Percentiles rank a stretch among this genome's conserved stretches.
Evolutionary conservation across 169 alveolate species (phyloP).

Genomic region (Plasmodium chabaudi): DNA sequence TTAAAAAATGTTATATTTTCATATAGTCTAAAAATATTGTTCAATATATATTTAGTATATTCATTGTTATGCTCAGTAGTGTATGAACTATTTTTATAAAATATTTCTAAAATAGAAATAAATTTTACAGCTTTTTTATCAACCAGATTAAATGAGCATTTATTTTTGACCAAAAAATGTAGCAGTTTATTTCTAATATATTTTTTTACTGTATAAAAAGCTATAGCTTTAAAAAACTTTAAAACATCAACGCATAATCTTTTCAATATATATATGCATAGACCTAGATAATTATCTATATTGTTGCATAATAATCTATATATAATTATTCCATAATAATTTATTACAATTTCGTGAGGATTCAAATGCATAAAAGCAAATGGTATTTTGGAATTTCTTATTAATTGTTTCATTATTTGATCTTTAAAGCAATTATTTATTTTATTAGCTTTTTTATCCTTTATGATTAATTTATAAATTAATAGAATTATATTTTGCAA

Average conservation of each 20-base stretch:
- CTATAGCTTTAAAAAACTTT: constrained; percentile 32
- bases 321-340: constrained; percentile 46
- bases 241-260: constrained; percentile 57
- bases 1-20: constrained; percentile 6
- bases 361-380: constrained; percentile 40
- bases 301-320: constrained; percentile 39
- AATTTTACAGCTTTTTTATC: constrained; percentile 38
- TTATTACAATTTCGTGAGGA: constrained; percentile 40
- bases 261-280: constrained; percentile 56
- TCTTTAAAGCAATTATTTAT: constrained; percentile 8
- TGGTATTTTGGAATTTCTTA: constrained; percentile 30
- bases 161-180: constrained; percentile 31
- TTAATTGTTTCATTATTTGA: constrained; percentile 17
- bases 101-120: constrained; percentile 34
- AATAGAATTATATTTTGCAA: constrained; percentile 9
- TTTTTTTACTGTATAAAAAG: constrained; percentile 49
- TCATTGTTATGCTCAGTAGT: constrained; percentile 24
- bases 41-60: constrained; percentile 47
- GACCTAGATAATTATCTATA: constrained; percentile 22
- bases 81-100: constrained; percentile 55
- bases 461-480: constrained; percentile 34
- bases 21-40: constrained; percentile 22
- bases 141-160: neutral
- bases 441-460: constrained; percentile 8
- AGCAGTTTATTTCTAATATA: constrained; percentile 51